These are phyloP conservation scores for Calocera cornea DNA, from an alignment of 768 basidiomycete genomes.

Conservation along the genomic window DNA sequence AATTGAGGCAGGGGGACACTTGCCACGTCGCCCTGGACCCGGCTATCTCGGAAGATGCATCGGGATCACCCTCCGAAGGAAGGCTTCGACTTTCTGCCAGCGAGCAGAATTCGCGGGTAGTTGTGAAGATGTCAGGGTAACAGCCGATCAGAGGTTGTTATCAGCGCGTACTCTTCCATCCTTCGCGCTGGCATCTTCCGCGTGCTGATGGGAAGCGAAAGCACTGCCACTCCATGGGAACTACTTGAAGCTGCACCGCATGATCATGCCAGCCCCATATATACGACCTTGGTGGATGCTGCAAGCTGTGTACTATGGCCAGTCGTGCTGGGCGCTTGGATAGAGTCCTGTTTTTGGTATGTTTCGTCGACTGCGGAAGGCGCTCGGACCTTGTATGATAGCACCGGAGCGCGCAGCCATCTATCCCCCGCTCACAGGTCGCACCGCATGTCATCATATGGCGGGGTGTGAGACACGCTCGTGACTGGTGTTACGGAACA, in stretches of 20 bases:
- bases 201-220: background rate
- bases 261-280: background rate
- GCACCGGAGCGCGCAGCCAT: no score
- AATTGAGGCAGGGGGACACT: background rate
- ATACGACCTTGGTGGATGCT: background rate
- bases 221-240: background rate
- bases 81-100: background rate
- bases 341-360: no score
- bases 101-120: background rate
- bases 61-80: background rate
- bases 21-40: background rate
- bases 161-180: background rate
- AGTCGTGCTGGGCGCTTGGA: no score
- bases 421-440: no score
- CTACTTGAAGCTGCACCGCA: background rate
- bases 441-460: no score
- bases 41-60: background rate
- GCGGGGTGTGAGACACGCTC: no score
- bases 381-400: no score
- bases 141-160: conserved; percentile 1
- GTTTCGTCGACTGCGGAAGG: no score
- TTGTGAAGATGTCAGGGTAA: background rate
- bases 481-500: no score
- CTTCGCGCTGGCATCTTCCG: background rate
- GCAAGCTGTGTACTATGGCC: background rate